A percentile compares a stretch with the other conserved stretches of the same genome.
phyloP scores from a whole-genome alignment of 2,329 filamentous ascomycete species.

The Phialemoniopsis sp. region DNA sequence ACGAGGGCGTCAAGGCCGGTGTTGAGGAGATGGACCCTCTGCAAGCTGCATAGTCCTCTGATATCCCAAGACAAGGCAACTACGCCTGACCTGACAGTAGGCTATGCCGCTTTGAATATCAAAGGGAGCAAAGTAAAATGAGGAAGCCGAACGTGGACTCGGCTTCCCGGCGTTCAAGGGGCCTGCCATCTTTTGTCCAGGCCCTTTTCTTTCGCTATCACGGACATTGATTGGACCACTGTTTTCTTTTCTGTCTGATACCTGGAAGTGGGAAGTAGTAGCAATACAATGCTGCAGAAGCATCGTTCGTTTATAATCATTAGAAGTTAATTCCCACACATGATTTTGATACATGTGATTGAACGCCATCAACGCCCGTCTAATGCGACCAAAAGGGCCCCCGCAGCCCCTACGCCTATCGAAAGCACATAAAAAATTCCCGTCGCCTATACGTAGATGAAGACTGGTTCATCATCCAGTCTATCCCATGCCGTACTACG shows the following conservation, averaged over 20 bases:
- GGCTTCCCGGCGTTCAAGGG: no score
- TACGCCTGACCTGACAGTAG: not conserved
- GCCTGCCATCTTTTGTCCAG: no score
- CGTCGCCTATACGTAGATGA: no score
- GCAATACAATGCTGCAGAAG: constrained; percentile 6
- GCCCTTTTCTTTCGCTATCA: no score
- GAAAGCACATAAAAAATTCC: no score
- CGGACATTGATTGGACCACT: constrained; percentile 2
- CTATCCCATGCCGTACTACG: no score
- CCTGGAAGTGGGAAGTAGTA: constrained; percentile 5
- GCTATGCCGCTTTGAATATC: constrained; percentile 1
- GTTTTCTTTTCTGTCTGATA: constrained; percentile 3
- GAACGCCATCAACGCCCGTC: no score
- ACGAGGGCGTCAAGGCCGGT: constrained; percentile 54
- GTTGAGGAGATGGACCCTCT: constrained; percentile 67
- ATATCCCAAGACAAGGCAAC: no score
- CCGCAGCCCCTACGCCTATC: not conserved
- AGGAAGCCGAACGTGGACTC: not conserved
- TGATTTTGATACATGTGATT: no score
- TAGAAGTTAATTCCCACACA: not conserved
- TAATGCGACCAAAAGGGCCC: not conserved
- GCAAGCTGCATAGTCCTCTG: constrained; percentile 24
- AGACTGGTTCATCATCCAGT: no score
- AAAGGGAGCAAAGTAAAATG: not conserved
- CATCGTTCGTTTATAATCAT: constrained; percentile 4